Evolutionary conservation across 179 eudicot genomes (phyloP).

Genomic region (Amaranthus tricolor): DNA sequence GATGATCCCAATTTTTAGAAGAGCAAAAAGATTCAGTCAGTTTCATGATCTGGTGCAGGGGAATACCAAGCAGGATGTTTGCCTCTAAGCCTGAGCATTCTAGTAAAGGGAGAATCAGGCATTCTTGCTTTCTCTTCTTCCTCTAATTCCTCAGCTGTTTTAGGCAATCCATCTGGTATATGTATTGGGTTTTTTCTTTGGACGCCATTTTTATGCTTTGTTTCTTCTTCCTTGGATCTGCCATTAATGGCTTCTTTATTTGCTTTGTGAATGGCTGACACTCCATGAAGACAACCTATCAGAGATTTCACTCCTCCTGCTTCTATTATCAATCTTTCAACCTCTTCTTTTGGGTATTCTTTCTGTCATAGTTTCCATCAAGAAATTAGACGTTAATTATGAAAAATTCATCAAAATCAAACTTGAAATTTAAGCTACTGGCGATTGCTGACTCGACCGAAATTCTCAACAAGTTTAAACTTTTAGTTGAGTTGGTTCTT

Average conservation of each 20-base stretch:
- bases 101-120: conserved; percentile 76
- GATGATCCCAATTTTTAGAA: not conserved
- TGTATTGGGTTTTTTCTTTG: conserved; percentile 24
- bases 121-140: conserved; percentile 70
- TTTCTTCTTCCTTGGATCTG: not conserved
- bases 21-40: conserved; percentile 17
- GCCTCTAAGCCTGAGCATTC: conserved; percentile 57
- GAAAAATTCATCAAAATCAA: not conserved
- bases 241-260: conserved; percentile 31
- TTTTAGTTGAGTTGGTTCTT: not conserved
- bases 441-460: not conserved
- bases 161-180: conserved; percentile 81
- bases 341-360: conserved; percentile 54
- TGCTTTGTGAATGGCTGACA: conserved; percentile 49
- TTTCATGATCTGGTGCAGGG: conserved; percentile 58
- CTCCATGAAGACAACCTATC: conserved; percentile 57
- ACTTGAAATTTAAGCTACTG: not conserved
- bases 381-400: not conserved
- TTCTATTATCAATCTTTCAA: conserved; percentile 68
- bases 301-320: conserved; percentile 71
- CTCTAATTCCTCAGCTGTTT: conserved; percentile 55
- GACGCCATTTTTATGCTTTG: conserved; percentile 1
- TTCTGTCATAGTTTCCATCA: conserved; percentile 31
- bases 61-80: conserved; percentile 65
- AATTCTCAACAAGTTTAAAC: not conserved